These are phyloP conservation scores for Scheffersomyces stambukii DNA, from an alignment of 1,139 yeast species.

Conservation along the genomic window DNA sequence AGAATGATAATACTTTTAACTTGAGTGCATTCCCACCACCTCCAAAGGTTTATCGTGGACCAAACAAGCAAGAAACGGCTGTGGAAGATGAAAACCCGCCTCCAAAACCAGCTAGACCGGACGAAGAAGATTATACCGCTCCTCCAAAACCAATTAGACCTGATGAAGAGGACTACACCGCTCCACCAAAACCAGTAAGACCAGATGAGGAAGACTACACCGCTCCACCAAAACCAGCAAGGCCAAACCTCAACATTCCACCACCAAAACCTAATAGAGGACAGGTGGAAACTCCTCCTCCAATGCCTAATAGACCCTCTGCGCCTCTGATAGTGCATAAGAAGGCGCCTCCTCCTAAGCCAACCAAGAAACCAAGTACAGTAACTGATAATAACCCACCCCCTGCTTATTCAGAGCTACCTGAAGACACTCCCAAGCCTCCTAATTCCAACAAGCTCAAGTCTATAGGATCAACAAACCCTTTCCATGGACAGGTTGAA, in stretches of 20 bases:
- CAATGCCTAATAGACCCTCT: slow-evolving; percentile 1
- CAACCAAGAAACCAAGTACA: slow-evolving; percentile 26
- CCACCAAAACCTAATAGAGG: slow-evolving; percentile 10
- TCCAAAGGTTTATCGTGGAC: too few species aligned
- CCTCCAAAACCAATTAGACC: slow-evolving; percentile 12
- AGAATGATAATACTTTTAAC: slow-evolving; percentile 1
- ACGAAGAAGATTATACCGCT: slow-evolving; percentile 7
- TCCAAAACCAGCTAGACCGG: slow-evolving; percentile 10
- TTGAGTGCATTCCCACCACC: slow-evolving; percentile 12
- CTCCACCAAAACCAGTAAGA: slow-evolving; percentile 12
- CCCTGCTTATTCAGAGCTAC: slow-evolving; percentile 21
- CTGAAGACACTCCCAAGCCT: slow-evolving; percentile 1
- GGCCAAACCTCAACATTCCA: slow-evolving; percentile 7
- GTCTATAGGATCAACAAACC: too few species aligned
- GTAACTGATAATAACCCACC: slow-evolving; percentile 14
- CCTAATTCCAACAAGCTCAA: slow-evolving; percentile 1
- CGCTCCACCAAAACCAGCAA: slow-evolving; percentile 12
- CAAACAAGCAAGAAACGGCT: too few species aligned
- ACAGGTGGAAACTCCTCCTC: slow-evolving; percentile 4
- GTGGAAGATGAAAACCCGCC: slow-evolving; percentile 11
- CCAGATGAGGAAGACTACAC: slow-evolving; percentile 5
- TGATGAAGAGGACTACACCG: slow-evolving; percentile 4
- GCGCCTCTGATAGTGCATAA: slow-evolving; percentile 8
- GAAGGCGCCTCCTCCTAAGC: slow-evolving; percentile 39
- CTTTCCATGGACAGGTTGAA: slow-evolving; percentile 12